Evolutionary conservation across 2,329 filamentous ascomycete species (phyloP), one percentile per base, ranked within the genome.

Genomic region (Fusarium sp.): DNA sequence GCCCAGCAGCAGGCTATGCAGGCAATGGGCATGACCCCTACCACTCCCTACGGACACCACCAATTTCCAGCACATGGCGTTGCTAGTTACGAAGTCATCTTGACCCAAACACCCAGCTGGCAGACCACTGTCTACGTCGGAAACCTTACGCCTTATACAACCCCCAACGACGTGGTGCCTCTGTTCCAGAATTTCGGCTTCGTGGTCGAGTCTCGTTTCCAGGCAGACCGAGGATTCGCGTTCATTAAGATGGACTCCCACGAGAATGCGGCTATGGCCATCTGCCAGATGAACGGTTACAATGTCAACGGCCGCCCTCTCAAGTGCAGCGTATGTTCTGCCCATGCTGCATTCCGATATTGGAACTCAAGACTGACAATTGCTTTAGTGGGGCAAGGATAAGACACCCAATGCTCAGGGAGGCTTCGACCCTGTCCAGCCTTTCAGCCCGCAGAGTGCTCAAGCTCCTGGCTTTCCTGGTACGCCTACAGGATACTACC

Each of bases 191-290:
- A 98, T 84, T 99, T 98, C 79, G 96, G 96, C 60, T 98, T 94
- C 77, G 96, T 99, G 46, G 92, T 97, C 54, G 96, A 99, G 83
- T 98, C 95, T 53, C 93, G 96, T 65, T 97, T 99, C 87, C 96
- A 99, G 83, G 94, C 96, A 58, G 96, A 99, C 80, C 93, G 96
- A 74, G 96, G 96, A 16, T 99, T 99, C 80, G 94, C 96, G 10
- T 99, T 99, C 80, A 94, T 99, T 82, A 99, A 99, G 86, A 97
- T 99, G 94, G 96, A 99, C 80, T 92, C 91, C 9, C 96, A 99
- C 78, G 96, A 99, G 84, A 98, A 98, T 78, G 96, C 96, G 5
- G 94, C 96, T 58, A 97, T 97, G 92, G 94, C 94, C 34, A 99
- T 99, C 78, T 99, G 96, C 83, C 94, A 98, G 80, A 87, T 99